Conservation (phyloP, 2,329 filamentous ascomycete genomes). For the Ustilaginoidea virens region DNA sequence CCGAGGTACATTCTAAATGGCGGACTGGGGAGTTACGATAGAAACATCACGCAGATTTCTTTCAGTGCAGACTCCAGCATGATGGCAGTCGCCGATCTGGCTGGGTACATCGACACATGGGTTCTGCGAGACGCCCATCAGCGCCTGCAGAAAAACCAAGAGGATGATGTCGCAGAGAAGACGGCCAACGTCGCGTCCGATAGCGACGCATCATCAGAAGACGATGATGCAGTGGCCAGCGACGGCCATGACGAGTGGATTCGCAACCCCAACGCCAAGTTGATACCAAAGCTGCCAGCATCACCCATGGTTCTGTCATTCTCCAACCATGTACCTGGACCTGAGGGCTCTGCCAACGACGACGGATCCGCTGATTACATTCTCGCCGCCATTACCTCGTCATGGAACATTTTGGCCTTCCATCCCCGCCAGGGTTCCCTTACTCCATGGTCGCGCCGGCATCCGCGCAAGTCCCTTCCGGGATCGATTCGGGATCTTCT, state of each 20-base stretch:
- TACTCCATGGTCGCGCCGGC: slow-evolving; percentile 73
- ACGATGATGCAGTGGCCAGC: slow-evolving; percentile 28
- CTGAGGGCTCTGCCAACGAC: slow-evolving; percentile 12
- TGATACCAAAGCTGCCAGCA: slow-evolving; percentile 53
- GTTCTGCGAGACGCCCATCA: slow-evolving; percentile 36
- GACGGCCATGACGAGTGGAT: slow-evolving; percentile 47
- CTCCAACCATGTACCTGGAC: slow-evolving; percentile 29
- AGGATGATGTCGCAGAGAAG: slow-evolving; percentile 17
- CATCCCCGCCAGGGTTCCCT: slow-evolving; percentile 62
- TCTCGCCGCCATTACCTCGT: slow-evolving; percentile 38
- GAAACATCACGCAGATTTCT: slow-evolving; percentile 54
- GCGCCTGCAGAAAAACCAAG: slow-evolving; percentile 15
- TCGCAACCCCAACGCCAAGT: slow-evolving; percentile 52
- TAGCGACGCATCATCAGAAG: slow-evolving; percentile 19
- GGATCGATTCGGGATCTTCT: slow-evolving; percentile 56
- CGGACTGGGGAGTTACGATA: slow-evolving; percentile 60
- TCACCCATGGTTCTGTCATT: slow-evolving; percentile 56
- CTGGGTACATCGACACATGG: slow-evolving; percentile 82
- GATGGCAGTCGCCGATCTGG: slow-evolving; percentile 64
- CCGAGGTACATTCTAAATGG: slow-evolving; percentile 43
- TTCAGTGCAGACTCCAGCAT: slow-evolving; percentile 74
- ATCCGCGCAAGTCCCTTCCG: slow-evolving; percentile 62
- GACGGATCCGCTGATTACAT: slow-evolving; percentile 28
- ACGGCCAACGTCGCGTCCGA: slow-evolving; percentile 19
- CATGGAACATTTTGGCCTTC: slow-evolving; percentile 58